phyloP scores from a whole-genome alignment of 768 basidiomycete species.

The Melanogaster broomeanus region DNA sequence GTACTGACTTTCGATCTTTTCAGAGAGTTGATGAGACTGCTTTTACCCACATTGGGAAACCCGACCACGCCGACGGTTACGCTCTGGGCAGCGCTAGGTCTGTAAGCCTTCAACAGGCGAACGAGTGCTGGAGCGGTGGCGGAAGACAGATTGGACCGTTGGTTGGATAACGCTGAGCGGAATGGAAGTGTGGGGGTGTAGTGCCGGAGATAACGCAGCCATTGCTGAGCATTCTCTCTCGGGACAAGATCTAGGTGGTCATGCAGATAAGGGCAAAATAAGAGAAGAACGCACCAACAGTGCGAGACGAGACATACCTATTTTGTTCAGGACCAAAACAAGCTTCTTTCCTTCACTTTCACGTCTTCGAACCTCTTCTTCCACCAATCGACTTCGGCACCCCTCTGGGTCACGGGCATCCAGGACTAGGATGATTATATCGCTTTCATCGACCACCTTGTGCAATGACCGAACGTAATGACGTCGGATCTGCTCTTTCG shows the following conservation, averaged over 20 bases:
- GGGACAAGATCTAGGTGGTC: conserved; percentile 77
- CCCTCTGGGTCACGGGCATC: conserved; percentile 97
- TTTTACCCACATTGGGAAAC: conserved; percentile 98
- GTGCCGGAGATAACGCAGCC: conserved; percentile 91
- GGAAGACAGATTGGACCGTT: conserved; percentile 79
- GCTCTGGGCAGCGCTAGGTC: conserved; percentile 61
- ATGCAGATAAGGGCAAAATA: neutral
- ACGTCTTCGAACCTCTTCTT: conserved; percentile 87
- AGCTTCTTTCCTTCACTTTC: conserved; percentile 90
- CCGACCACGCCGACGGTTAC: conserved; percentile 92
- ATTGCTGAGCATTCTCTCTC: conserved; percentile 80
- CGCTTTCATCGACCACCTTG: conserved; percentile 92
- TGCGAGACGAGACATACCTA: conserved; percentile 57
- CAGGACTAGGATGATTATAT: conserved; percentile 86
- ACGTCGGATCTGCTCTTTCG: conserved; percentile 68
- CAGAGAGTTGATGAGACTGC: conserved; percentile 89
- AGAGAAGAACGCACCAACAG: neutral
- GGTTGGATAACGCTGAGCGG: conserved; percentile 73
- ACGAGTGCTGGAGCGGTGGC: conserved; percentile 75
- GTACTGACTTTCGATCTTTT: conserved; percentile 74
- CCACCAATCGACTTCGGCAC: conserved; percentile 87
- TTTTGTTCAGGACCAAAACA: conserved; percentile 95
- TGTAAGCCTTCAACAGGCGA: conserved; percentile 82
- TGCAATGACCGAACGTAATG: conserved; percentile 80
- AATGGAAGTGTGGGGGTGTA: conserved; percentile 93